Evolutionary conservation across 202 grass and related monocot genomes (phyloP).

Genomic region (Zizania palustris): DNA sequence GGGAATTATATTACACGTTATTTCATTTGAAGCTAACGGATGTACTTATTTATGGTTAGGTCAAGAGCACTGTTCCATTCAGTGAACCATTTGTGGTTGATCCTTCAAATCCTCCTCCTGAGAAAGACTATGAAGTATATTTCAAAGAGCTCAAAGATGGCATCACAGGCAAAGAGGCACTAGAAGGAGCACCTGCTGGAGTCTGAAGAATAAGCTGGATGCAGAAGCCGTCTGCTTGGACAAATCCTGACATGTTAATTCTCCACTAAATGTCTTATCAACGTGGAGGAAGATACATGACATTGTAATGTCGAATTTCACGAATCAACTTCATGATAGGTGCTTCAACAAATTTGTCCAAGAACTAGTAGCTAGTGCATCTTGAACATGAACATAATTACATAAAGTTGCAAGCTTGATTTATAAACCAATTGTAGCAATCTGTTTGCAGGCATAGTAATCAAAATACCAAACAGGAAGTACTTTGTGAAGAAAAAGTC

Average conservation of each 20-base stretch:
- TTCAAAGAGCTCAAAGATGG: constrained; percentile 86
- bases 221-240: constrained; percentile 11
- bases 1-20: constrained; percentile 9
- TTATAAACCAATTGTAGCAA: not conserved
- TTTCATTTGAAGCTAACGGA: constrained; percentile 23
- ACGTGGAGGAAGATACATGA: constrained; percentile 20
- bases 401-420: not conserved
- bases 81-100: constrained; percentile 77
- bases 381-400: not conserved
- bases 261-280: not conserved
- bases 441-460: not conserved
- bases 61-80: constrained; percentile 94
- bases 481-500: not conserved
- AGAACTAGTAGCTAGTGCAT: not conserved
- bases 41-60: constrained; percentile 50
- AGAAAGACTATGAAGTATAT: constrained; percentile 84
- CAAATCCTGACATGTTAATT: constrained; percentile 26
- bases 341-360: not conserved
- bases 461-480: not conserved
- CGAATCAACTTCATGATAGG: constrained; percentile 5
- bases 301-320: constrained; percentile 1
- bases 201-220: constrained; percentile 52
- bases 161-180: constrained; percentile 85
- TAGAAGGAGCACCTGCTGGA: constrained; percentile 61
- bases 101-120: constrained; percentile 75